Base-by-base conservation (phyloP, 768 basidiomycete species). In the Dacryopinax primogenitus region DNA sequence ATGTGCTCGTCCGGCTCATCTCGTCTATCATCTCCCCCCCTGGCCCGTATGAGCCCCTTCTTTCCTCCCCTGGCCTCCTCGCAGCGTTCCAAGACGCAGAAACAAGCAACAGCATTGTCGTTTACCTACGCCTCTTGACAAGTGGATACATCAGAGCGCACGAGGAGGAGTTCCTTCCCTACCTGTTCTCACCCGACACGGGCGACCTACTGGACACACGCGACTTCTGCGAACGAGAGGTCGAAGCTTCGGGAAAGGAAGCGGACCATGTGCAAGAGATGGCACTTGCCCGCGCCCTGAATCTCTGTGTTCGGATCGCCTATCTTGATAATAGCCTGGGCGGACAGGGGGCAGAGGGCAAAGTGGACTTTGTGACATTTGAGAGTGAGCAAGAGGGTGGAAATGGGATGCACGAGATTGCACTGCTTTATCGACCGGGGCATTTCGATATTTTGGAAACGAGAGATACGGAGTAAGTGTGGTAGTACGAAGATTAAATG, bases 231-330 rank as follows among this genome's bases (percentile, higher is more conserved):
- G 80, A 83, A 69, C 77, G 79, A 34, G 84, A 87, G 66, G 92
- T 96, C 26, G 89, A 94, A 66, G 82, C 86, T 1, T 75, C 82
- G 33, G 86, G 87, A 33, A 86, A 84, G 68, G 89, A 90, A 78
- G 89, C 88, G 51, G 92, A 94, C 69, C 86, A 94, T 68, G 85
- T 87, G 12, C 88, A 91, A 70, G 87, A 94, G 68, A 81, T 81
- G 35, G 92, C 92, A 0, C 78, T 95, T 12, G 81, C 86, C 18
- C 78, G 82, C 34, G 87, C 86, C 0, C 75, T 94, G 32, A 74
- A 80, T 23, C 75, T 89, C 62, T 85, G 86, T 62, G 75, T 93
- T 62, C 79, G 82, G 64, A 80, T 93, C 36, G 89, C 90, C 1
- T 92, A 92, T 73, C 80, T 96, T 30, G 90, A 91, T 74, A 86